phyloP scores from a whole-genome alignment of 1,284 basidiomycete genomes.

The Melampsora americana region DNA sequence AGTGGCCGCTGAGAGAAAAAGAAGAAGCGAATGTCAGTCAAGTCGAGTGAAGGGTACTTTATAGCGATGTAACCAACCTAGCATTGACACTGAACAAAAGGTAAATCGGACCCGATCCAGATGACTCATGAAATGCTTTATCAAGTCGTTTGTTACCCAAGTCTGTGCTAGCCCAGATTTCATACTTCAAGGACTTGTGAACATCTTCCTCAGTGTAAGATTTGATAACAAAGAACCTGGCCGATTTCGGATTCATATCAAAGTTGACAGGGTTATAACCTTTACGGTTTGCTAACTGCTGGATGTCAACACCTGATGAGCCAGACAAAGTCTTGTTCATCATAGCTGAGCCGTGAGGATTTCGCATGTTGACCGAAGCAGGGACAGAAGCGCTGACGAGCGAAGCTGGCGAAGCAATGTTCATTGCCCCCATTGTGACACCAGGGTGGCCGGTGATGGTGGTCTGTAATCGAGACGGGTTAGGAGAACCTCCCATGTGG shows the following conservation, averaged over 20 bases:
- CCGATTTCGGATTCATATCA: slow-evolving; percentile 73
- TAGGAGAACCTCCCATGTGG: neutral
- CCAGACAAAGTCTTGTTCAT: slow-evolving; percentile 2
- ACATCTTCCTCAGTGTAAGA: slow-evolving; percentile 97
- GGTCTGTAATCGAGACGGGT: slow-evolving; percentile 39
- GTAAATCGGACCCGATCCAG: slow-evolving; percentile 74
- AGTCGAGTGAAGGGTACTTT: neutral
- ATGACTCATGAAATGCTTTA: slow-evolving; percentile 88
- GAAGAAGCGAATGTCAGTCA: neutral
- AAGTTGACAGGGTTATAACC: slow-evolving; percentile 86
- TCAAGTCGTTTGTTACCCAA: slow-evolving; percentile 92
- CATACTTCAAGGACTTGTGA: slow-evolving; percentile 80
- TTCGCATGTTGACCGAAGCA: no score
- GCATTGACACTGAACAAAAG: slow-evolving; percentile 95
- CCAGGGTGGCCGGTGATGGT: slow-evolving; percentile 32
- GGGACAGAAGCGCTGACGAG: neutral
- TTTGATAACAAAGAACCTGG: slow-evolving; percentile 93
- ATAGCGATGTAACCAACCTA: slow-evolving; percentile 57
- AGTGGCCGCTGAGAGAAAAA: slow-evolving; percentile 68
- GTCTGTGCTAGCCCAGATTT: slow-evolving; percentile 94
- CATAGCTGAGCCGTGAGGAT: no score
- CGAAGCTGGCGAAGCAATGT: slow-evolving; percentile 7
- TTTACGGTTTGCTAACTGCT: slow-evolving; percentile 75
- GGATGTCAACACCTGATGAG: slow-evolving; percentile 58
- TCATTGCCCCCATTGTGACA: slow-evolving; percentile 12